Conservation (phyloP, 2,329 filamentous ascomycete genomes). For the Magnaporthales sp. region DNA sequence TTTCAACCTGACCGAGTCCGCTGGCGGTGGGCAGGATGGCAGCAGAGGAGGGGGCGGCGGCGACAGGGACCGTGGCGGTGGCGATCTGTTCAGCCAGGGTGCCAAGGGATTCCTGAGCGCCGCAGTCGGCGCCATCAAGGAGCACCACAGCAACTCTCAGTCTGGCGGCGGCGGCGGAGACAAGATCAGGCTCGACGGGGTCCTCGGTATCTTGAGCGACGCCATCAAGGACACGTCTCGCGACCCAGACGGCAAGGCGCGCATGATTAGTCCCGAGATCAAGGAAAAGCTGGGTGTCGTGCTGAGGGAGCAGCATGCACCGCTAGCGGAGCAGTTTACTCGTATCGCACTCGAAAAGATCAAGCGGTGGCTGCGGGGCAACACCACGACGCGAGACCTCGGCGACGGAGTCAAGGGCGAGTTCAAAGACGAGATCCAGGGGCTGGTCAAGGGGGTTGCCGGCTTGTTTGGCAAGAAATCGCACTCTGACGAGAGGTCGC, state of each 20-base stretch:
- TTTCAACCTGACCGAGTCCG: constrained; percentile 30
- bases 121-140: constrained; percentile 31
- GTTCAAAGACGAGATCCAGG: constrained; percentile 34
- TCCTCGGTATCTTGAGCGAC: constrained; percentile 31
- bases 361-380: constrained; percentile 34
- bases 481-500: constrained; percentile 20
- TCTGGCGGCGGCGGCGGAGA: constrained; percentile 23
- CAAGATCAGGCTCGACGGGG: constrained; percentile 30
- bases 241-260: constrained; percentile 37
- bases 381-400: constrained; percentile 29
- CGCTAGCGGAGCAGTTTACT: constrained; percentile 36
- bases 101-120: constrained; percentile 30
- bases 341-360: constrained; percentile 35
- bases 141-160: constrained; percentile 15
- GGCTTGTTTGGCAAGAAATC: constrained; percentile 30
- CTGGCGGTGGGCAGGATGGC: constrained; percentile 6
- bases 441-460: constrained; percentile 32
- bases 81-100: constrained; percentile 17
- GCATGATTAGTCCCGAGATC: constrained; percentile 35
- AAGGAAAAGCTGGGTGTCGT: constrained; percentile 32
- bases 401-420: constrained; percentile 34
- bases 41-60: constrained; percentile 20
- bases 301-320: constrained; percentile 30
- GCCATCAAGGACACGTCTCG: constrained; percentile 33
- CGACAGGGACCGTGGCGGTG: constrained; percentile 5